These are phyloP conservation scores for Apiospora hydei DNA, from an alignment of 2,329 filamentous ascomycete genomes.

Conservation along the genomic window DNA sequence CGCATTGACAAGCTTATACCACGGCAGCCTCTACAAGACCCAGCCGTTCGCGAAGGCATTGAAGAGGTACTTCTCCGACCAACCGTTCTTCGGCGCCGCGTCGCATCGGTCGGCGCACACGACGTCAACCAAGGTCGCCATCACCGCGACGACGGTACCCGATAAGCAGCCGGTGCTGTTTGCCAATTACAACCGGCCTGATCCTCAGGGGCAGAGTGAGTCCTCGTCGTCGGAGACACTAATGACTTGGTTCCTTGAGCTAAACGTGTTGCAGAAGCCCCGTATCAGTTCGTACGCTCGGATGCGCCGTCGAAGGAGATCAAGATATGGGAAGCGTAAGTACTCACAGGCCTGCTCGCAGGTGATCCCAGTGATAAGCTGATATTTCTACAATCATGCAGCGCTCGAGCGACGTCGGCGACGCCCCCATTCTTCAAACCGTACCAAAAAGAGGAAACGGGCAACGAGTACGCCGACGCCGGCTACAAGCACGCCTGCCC, in stretches of 20 bases:
- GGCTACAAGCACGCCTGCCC: conserved; percentile 36
- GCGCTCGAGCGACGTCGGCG: conserved; percentile 41
- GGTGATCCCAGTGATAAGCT: background rate
- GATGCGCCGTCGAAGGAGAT: conserved; percentile 40
- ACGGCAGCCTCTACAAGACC: conserved; percentile 43
- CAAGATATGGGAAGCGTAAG: conserved; percentile 43
- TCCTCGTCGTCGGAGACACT: background rate
- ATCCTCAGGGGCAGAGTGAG: conserved; percentile 35
- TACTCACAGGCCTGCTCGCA: background rate
- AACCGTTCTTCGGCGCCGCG: conserved; percentile 40
- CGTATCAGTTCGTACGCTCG: conserved; percentile 39
- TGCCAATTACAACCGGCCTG: conserved; percentile 43
- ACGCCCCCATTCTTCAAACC: conserved; percentile 42
- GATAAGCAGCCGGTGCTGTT: conserved; percentile 39
- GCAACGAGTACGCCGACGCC: conserved; percentile 23
- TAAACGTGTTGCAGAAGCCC: conserved; percentile 31
- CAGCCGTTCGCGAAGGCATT: conserved; percentile 39
- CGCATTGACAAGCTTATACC: conserved; percentile 40
- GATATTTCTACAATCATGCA: no score
- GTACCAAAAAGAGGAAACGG: conserved; percentile 34
- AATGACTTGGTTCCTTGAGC: background rate
- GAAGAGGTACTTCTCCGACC: conserved; percentile 39
- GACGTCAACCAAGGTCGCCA: conserved; percentile 39
- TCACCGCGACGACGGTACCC: conserved; percentile 37
- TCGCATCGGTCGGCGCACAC: conserved; percentile 36